Evolutionary conservation across 176 grass and related monocot genomes (phyloP), one percentile per base, ranked within the genome.

Genomic region (Eragrostis curvula): DNA sequence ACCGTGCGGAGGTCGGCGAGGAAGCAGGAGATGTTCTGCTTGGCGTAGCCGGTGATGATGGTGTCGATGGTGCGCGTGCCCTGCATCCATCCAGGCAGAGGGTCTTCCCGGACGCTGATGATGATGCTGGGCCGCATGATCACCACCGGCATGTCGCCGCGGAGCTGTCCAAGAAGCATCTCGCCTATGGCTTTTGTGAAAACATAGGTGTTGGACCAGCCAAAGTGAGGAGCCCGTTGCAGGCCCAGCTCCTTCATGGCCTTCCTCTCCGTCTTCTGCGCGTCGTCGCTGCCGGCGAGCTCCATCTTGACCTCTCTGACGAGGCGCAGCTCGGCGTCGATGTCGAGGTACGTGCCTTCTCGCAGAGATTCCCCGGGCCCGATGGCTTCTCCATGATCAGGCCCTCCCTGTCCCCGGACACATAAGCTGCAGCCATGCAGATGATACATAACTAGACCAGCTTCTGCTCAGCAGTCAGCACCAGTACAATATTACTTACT

Each of bases 161-260:
- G 72, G 55, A 80, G 43, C 40, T 85, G 79, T 17, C 80, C 78
- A 12, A 93, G 84, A 11, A 97, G 0, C 86, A 93, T 89, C 80
- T 97, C 94, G 3, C 84, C 94, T 88, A 97, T 88, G 60, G 94
- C 88, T 79, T 97, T 97, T 75, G 88, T 97, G 84, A 83, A 89
- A n/a, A 97, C 84, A 40, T 97, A 97, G 6, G 94, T 93, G 66
- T 97, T 97, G n/a, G 94, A 87, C 94, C 94, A 97, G 2, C 94
- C 91, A 41, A 77, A 94, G 72, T 87, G 68, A 8, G 84, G 90
- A 20, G 94, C 94, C 46, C 93, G 85, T 39, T 72, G 77, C n/a
- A 94, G 82, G 36, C 94, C 94, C 10, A 97, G 87, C 78, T 97
- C 94, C 77, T 92, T 94, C 94, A 97, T 94, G 23, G 80, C 64